Percentiles rank a stretch among this genome's conserved stretches.
These are phyloP conservation scores for Kwoniella europaea DNA, from an alignment of 768 basidiomycete species.

Conservation along the genomic window DNA sequence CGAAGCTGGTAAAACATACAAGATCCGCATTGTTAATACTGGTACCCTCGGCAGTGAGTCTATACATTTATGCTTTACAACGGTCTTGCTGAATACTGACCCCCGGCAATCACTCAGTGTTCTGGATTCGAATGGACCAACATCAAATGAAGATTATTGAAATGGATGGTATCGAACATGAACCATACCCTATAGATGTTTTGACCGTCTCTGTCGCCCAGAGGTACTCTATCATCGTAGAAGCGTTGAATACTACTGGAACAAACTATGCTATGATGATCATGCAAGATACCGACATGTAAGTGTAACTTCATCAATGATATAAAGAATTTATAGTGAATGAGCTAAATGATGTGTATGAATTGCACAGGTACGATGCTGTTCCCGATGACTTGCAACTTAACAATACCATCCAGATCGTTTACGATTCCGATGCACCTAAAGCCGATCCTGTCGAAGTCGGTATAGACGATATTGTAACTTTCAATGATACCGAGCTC, in stretches of 20 bases:
- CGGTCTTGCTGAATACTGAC: no score
- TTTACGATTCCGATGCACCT: slow-evolving; percentile 67
- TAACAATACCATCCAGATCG: slow-evolving; percentile 82
- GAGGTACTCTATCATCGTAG: slow-evolving; percentile 89
- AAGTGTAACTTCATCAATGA: slow-evolving; percentile 19
- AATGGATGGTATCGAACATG: slow-evolving; percentile 65
- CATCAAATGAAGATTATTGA: slow-evolving; percentile 61
- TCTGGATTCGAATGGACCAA: slow-evolving; percentile 57
- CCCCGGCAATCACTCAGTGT: no score
- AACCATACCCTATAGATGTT: slow-evolving; percentile 73
- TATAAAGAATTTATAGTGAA: no score
- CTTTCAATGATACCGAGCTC: slow-evolving; percentile 62
- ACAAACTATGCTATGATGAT: slow-evolving; percentile 77
- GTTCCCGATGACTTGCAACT: slow-evolving; percentile 74
- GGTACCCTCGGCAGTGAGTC: slow-evolving; percentile 61
- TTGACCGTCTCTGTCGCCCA: slow-evolving; percentile 82
- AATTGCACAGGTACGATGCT: slow-evolving; percentile 75
- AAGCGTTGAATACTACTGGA: slow-evolving; percentile 81
- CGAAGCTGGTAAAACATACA: slow-evolving; percentile 84
- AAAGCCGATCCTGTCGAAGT: slow-evolving; percentile 65
- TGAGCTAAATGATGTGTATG: not conserved
- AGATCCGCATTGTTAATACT: slow-evolving; percentile 84
- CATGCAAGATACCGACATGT: slow-evolving; percentile 75
- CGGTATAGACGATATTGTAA: slow-evolving; percentile 31
- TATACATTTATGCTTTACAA: no score